These are phyloP conservation scores for Trypethelium eluteriae DNA, from an alignment of 495 filamentous ascomycete species.

Conservation along the genomic window DNA sequence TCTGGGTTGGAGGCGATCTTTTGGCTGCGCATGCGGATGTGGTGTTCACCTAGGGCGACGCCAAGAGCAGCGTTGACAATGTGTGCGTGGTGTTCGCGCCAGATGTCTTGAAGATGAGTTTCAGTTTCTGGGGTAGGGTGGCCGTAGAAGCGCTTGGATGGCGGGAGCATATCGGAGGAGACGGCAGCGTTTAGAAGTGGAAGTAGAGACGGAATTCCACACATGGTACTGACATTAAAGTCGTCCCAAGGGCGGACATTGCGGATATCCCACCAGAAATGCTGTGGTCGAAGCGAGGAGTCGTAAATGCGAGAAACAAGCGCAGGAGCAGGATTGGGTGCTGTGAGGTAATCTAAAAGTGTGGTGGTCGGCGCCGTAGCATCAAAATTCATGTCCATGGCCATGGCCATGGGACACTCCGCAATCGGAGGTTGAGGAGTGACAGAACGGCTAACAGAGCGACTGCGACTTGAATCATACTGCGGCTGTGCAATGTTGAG, in stretches of 20 bases:
- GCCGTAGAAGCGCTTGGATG: slow-evolving; percentile 38
- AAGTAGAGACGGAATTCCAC: slow-evolving; percentile 62
- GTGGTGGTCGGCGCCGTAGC: slow-evolving; percentile 49
- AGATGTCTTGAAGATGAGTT: slow-evolving; percentile 58
- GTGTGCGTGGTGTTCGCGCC: slow-evolving; percentile 61
- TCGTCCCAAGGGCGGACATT: slow-evolving; percentile 73
- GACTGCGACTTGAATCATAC: slow-evolving; percentile 22
- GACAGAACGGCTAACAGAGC: slow-evolving; percentile 36
- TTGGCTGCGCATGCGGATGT: slow-evolving; percentile 44
- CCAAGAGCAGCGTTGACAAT: slow-evolving; percentile 72
- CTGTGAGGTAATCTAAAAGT: slow-evolving; percentile 68
- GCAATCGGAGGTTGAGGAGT: slow-evolving; percentile 27
- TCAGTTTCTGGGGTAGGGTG: slow-evolving; percentile 64
- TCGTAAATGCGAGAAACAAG: slow-evolving; percentile 69
- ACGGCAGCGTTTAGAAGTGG: slow-evolving; percentile 67
- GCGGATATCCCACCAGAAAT: slow-evolving; percentile 93
- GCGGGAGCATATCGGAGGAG: slow-evolving; percentile 54
- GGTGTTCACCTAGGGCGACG: slow-evolving; percentile 55
- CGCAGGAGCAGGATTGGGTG: slow-evolving; percentile 68
- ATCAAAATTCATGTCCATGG: slow-evolving; percentile 35
- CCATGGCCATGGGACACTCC: slow-evolving; percentile 35
- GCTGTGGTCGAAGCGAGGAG: slow-evolving; percentile 59
- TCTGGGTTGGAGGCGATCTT: slow-evolving; percentile 39
- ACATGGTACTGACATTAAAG: slow-evolving; percentile 66
- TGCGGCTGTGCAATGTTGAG: slow-evolving; percentile 23